These are phyloP conservation scores for Plectosphaerella sp. DNA, from an alignment of 2,329 filamentous ascomycete genomes.

Conservation along the genomic window DNA sequence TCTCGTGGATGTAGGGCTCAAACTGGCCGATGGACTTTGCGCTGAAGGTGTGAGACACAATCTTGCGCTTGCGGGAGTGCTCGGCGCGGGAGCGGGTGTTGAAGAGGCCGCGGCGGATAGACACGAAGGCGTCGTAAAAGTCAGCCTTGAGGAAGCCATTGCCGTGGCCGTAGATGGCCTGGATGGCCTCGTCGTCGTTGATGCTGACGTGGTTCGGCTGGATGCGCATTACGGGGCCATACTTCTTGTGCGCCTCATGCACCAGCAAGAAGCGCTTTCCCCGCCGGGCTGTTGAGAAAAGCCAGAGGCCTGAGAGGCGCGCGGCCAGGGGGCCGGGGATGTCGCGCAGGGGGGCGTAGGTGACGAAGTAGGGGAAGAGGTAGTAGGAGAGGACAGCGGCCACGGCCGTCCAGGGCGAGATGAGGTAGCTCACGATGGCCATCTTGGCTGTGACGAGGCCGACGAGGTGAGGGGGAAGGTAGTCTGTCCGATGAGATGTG, in stretches of 20 bases:
- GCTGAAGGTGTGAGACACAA: conserved; percentile 81
- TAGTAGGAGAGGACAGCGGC: conserved; percentile 6
- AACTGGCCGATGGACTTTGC: conserved; percentile 78
- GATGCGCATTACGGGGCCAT: conserved; percentile 77
- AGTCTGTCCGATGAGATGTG: no score
- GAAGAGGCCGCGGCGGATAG: conserved; percentile 80
- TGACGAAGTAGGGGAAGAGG: conserved; percentile 56
- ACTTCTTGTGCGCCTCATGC: conserved; percentile 68
- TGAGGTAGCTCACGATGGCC: conserved; percentile 6
- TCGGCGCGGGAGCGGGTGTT: conserved; percentile 80
- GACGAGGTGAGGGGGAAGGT: neutral
- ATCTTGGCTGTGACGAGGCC: conserved; percentile 1
- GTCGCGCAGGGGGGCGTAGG: conserved; percentile 40
- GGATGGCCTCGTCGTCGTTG: conserved; percentile 74
- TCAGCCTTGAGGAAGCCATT: conserved; percentile 73
- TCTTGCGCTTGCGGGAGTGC: conserved; percentile 85
- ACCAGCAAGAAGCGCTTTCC: conserved; percentile 63
- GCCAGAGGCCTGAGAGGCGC: conserved; percentile 74
- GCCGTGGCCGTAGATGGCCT: conserved; percentile 72
- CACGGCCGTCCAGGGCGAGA: conserved; percentile 9
- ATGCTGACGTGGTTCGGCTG: conserved; percentile 82
- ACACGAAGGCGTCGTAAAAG: conserved; percentile 90
- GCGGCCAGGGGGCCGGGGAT: conserved; percentile 61
- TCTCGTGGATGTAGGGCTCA: conserved; percentile 82
- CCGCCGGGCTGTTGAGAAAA: conserved; percentile 60